Evolutionary conservation across 2,329 filamentous ascomycete species (phyloP).

Genomic region (Cadophora sp.): DNA sequence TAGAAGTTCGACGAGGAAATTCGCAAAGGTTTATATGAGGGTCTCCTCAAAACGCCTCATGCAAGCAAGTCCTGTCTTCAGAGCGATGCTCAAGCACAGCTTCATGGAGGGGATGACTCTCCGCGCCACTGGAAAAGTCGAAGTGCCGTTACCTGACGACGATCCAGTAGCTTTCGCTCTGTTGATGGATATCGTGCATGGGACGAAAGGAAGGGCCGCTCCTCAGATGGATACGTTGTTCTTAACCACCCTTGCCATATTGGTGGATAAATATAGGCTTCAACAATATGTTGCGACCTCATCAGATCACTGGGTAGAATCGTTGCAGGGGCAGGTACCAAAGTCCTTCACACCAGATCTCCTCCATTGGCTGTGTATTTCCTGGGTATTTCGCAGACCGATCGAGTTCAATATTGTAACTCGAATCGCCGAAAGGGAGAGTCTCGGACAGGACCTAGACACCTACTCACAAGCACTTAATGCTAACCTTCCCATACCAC

Average conservation of each 20-base stretch:
- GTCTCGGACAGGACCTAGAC: constrained; percentile 21
- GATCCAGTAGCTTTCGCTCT: constrained; percentile 25
- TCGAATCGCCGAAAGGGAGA: constrained; percentile 22
- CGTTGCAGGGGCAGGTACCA: constrained; percentile 16
- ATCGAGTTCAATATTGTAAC: constrained; percentile 27
- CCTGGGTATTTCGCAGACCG: constrained; percentile 30
- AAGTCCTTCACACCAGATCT: constrained; percentile 21
- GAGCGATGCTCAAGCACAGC: constrained; percentile 25
- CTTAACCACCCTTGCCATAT: constrained; percentile 42
- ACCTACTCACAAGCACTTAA: constrained; percentile 18
- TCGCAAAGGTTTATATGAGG: constrained; percentile 20
- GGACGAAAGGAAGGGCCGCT: constrained; percentile 25
- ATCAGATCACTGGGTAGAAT: constrained; percentile 24
- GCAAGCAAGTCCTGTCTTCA: constrained; percentile 26
- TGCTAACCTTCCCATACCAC: constrained; percentile 29
- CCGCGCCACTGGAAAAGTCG: constrained; percentile 20
- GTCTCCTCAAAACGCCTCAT: constrained; percentile 22
- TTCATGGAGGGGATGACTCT: constrained; percentile 27
- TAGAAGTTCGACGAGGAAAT: constrained; percentile 18
- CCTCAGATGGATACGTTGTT: constrained; percentile 39
- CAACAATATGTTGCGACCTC: constrained; percentile 17
- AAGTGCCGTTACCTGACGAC: constrained; percentile 26
- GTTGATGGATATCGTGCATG: constrained; percentile 25
- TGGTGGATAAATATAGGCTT: constrained; percentile 43
- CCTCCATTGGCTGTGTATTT: constrained; percentile 29